Percentiles rank a stretch among this genome's conserved stretches.
Evolutionary conservation across 78 protist species (phyloP).

Genomic region (Dictyostelium firmibasis): DNA sequence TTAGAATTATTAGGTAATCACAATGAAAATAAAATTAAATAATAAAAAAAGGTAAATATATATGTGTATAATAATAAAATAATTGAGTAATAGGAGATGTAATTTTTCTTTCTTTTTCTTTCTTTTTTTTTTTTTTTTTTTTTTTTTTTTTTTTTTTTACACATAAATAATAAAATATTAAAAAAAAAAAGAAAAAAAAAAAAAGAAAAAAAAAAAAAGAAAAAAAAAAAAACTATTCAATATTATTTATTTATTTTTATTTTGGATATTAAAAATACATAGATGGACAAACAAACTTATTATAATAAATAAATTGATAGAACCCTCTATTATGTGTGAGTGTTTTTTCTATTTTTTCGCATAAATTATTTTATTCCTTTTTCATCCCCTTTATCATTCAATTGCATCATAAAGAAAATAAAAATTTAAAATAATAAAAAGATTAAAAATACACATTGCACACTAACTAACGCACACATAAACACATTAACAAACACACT

Average conservation of each 20-base stretch:
- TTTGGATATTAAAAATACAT: neutral
- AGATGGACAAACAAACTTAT: neutral
- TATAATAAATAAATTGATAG: neutral
- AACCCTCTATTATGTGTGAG: neutral
- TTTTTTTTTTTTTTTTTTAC: neutral
- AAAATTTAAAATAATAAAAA: no score
- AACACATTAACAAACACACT: neutral
- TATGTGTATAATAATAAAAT: neutral
- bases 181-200: no score
- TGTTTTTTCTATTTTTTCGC: neutral
- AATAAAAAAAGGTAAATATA: neutral
- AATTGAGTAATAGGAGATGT: neutral
- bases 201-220: no score
- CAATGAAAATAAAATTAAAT: neutral
- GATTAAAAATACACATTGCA: no score
- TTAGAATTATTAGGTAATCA: neutral
- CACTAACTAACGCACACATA: neutral
- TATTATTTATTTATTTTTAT: no score
- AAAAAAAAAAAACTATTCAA: no score
- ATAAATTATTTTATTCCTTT: neutral
- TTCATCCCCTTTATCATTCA: neutral
- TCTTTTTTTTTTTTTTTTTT: no score
- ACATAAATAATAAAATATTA: no score
- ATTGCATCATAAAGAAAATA: no score
- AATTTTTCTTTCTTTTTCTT: neutral